Evolutionary conservation across 2,329 filamentous ascomycete species (phyloP), one percentile per base, ranked within the genome.

Genomic region (Escovopsis sp.): DNA sequence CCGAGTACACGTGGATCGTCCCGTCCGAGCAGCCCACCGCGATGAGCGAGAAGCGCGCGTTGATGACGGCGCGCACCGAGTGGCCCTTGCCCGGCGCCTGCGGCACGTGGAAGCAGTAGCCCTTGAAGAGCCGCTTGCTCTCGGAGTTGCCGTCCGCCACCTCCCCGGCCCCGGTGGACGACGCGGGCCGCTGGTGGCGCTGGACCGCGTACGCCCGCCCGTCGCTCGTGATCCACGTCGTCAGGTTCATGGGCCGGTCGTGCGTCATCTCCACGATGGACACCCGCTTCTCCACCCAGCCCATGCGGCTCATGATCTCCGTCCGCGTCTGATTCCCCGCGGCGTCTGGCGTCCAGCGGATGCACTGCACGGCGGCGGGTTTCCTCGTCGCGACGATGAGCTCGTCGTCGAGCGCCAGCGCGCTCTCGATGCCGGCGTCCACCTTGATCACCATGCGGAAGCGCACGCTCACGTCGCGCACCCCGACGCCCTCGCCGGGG

Each of bases 361-460:
- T 96, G 58, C 87, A 94, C 56, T 98, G 90, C 13, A 96, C 76
- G n/a, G 90, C 88, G 1, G 87, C 79, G 4, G 90, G 90, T 50
- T 90, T 94, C 38, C 75, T 68, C 1, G 90, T 98, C 4, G 90
- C 84, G 35, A 98, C 87, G 16, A 96, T 68, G 28, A 98, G 65
- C 55, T 96, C 90, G 37, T 94, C 84, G 45, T 96, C 90, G 16
- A 96, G 68, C 3, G 90, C 88, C 36, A 96, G 62, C 10, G 83
- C 85, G 48, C 78, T 83, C 45, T 78, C 77, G 47, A 98, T 94
- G 3, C 90, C 90, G 3, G 90, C 90, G 57, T 98, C 90, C 14
- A 98, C 85, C 53, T 93, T 92, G 51, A 98, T 96, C 12, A 94
- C 88, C 82, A 94, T 94, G 38, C 88, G 75, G 57, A 98, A 98